phyloP scores from a whole-genome alignment of 257 asterid species.

The Forsythia suspensa region DNA sequence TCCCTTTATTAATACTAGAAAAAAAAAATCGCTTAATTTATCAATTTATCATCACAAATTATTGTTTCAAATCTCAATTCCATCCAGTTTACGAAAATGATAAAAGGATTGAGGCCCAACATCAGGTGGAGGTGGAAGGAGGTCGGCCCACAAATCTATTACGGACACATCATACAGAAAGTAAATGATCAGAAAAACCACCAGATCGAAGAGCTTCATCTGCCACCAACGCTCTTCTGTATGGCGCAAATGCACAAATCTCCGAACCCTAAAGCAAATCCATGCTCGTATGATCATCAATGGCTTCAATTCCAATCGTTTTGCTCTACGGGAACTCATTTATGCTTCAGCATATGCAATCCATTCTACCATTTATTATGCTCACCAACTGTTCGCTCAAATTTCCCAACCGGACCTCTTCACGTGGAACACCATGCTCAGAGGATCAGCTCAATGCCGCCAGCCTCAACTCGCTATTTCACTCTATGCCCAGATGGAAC shows the following conservation, averaged over 20 bases:
- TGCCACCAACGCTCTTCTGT: slow-evolving; percentile 35
- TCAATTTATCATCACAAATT: no score
- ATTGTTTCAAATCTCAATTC: background rate
- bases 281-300: slow-evolving; percentile 47
- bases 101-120: no score
- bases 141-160: background rate
- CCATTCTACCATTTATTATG: slow-evolving; percentile 42
- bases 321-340: slow-evolving; percentile 50
- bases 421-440: slow-evolving; percentile 72
- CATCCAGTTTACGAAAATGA: background rate
- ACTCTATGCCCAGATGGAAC: slow-evolving; percentile 46
- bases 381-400: slow-evolving; percentile 61
- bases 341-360: slow-evolving; percentile 38
- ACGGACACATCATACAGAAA: background rate
- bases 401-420: slow-evolving; percentile 61
- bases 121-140: no score
- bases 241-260: slow-evolving; percentile 54
- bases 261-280: slow-evolving; percentile 44
- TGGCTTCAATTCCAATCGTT: slow-evolving; percentile 39
- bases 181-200: slow-evolving; percentile 44
- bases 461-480: slow-evolving; percentile 53
- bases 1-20: no score
- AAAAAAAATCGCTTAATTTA: no score
- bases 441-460: slow-evolving; percentile 79
- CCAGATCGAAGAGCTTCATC: slow-evolving; percentile 31